Evolutionary conservation across 2,329 filamentous ascomycete genomes (phyloP), one percentile per base, ranked within the genome.

Genomic region (Eutypella sp.): DNA sequence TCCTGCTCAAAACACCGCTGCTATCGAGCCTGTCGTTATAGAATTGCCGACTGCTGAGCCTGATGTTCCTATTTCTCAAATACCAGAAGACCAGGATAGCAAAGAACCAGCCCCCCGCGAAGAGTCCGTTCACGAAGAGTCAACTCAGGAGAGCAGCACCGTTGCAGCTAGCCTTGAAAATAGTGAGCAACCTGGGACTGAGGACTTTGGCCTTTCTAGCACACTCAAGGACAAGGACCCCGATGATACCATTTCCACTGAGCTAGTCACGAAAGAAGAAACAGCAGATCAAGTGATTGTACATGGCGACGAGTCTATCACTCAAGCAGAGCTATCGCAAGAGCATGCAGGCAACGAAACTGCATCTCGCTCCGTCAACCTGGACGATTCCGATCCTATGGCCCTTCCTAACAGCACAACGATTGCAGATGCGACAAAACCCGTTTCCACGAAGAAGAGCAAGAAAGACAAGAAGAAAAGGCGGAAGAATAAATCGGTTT

Each of bases 221-320:
- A 40, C 27, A 19, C 15, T 44, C 13, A 48, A 55, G 37, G 49
- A 52, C 22, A 54, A 58, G 25, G 53, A 57, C 4, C 47, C 44
- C n/a, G 23, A 45, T 20, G 41, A 52, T 20, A 39, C 51, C 27
- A 39, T 19, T 24, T 19, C 50, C 15, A 34, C 54, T 24, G 66
- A 66, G 51, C 64, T 66, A 48, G 50, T 60, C 43, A 65, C 65
- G 51, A 63, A 67, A 50, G 54, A 59, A 39, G 66, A 57, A 39
- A 42, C 42, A n/a, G n/a, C n/a, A n/a, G n/a, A n/a, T n/a, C n/a
- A n/a, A 20, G 39, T 46, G 16, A 47, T 39, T 46, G 15, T 19
- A n/a, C 36, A 39, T 3, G 20, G 23, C 23, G 11, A 19, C 20
- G 36, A 39, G 10, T 6, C 37, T 25, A 22, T n/a, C 25, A 40